These are phyloP conservation scores for Darksidea phi DNA, from an alignment of 495 filamentous ascomycete species.

Conservation along the genomic window DNA sequence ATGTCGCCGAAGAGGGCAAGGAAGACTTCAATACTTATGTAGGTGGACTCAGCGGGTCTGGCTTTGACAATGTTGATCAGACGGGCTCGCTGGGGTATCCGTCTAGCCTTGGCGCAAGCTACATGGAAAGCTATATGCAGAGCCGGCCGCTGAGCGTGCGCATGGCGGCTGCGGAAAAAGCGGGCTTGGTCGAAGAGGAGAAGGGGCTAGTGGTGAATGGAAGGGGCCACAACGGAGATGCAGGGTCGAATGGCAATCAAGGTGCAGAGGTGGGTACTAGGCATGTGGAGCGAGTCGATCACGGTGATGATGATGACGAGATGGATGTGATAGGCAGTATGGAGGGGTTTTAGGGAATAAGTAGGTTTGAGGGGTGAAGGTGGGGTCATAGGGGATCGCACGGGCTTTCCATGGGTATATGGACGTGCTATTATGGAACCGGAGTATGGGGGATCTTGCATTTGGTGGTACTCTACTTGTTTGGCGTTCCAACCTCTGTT, in stretches of 20 bases:
- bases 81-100: conserved; percentile 31
- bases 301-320: background rate
- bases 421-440: no score
- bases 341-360: background rate
- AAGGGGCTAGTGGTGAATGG: conserved; percentile 14
- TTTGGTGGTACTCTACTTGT: background rate
- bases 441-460: no score
- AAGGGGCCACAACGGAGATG: conserved; percentile 7
- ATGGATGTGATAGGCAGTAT: background rate
- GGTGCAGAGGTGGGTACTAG: background rate
- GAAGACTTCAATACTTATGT: conserved; percentile 28
- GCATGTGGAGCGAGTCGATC: background rate
- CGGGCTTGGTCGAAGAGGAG: conserved; percentile 23
- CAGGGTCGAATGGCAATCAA: no score
- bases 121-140: conserved; percentile 35
- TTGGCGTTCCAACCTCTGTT: background rate
- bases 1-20: conserved; percentile 12
- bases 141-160: conserved; percentile 30
- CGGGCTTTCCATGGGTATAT: no score
- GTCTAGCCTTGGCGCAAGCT: conserved; percentile 27
- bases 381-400: no score
- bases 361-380: no score
- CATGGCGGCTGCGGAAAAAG: conserved; percentile 29
- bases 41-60: conserved; percentile 29
- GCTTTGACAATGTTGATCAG: conserved; percentile 32